Evolutionary conservation across 2,329 filamentous ascomycete species (phyloP).

Genomic region (Aspergillus calidoustus): DNA sequence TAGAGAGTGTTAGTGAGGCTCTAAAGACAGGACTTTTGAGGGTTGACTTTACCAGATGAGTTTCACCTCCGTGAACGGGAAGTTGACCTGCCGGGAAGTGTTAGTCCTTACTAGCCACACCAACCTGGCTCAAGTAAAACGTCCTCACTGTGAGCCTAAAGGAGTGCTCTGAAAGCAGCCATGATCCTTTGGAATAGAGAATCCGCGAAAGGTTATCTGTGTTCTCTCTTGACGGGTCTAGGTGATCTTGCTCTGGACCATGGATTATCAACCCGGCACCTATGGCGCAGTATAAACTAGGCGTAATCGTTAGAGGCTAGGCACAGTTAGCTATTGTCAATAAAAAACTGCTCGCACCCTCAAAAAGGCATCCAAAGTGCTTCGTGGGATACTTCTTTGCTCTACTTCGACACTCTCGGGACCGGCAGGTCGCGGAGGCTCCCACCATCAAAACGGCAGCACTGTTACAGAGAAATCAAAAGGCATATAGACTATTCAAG

Average conservation of each 20-base stretch:
- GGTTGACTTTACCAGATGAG: too few relatives aligned
- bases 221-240: too few relatives aligned
- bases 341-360: too few relatives aligned
- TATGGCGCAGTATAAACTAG: neutral
- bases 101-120: neutral
- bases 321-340: neutral
- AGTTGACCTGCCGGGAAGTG: too few relatives aligned
- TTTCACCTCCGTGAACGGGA: too few relatives aligned
- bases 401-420: neutral
- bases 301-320: neutral
- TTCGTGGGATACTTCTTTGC: neutral
- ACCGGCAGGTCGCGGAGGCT: too few relatives aligned
- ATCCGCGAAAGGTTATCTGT: neutral
- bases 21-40: too few relatives aligned
- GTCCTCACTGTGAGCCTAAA: neutral
- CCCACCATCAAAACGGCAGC: neutral
- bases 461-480: neutral
- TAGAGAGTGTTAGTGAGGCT: too few relatives aligned
- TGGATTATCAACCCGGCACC: too few relatives aligned
- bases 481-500: neutral
- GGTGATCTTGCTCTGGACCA: too few relatives aligned
- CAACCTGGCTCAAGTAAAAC: neutral
- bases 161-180: neutral
- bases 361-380: too few relatives aligned
- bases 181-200: neutral